Evolutionary conservation across 345 rosid species (phyloP), one percentile per base, ranked within the genome.

Genomic region (Arabidopsis arenosa): DNA sequence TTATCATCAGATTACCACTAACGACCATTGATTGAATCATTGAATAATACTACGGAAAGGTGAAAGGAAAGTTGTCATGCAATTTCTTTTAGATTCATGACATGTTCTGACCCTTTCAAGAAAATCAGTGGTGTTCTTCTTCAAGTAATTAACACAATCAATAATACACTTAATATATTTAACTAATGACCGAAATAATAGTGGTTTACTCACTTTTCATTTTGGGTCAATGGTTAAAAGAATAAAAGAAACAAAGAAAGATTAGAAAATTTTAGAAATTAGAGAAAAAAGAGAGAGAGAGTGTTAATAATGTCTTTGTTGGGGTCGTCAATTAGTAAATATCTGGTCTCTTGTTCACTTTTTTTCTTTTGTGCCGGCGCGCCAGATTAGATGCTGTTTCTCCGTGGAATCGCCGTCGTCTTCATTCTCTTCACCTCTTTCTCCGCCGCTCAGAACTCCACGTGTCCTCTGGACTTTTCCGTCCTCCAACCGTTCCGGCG

Each of bases 391-490:
- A 86, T 86, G 93, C 71, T 83, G 90, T 68, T 79, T 45, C 70
- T 28, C 79, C 64, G 17, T 51, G 61, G 13, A 17, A 15, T 4
- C 41, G 32, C 47, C 62, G 49, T 26, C 79, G 4, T 65, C 65
- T 36, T 60, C 49, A 6, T 62, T 53, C 36, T 61, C 53, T 49
- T 30, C 57, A 39, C 67, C 71, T 21, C 74, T 63, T 18, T 64
- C 52, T 10, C 17, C 75, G 17, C 58, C 59, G 70, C 81, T 43
- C 75, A 73, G 39, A 73, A 53, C 80, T 79, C 81, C 7, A 45
- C 94, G 2, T 93, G 96, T 72, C 96, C 96, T 1, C 86, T 93
- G 36, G 83, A 93, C 84, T 89, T 90, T 68, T 70, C 83, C 61
- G 66, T 86, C 67, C 78, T 93, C 33, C 76, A 75, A 52, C 83